Evolutionary conservation across 1,284 basidiomycete genomes (phyloP), one percentile per base, ranked within the genome.

Genomic region (Butyriboletus appendiculatus): DNA sequence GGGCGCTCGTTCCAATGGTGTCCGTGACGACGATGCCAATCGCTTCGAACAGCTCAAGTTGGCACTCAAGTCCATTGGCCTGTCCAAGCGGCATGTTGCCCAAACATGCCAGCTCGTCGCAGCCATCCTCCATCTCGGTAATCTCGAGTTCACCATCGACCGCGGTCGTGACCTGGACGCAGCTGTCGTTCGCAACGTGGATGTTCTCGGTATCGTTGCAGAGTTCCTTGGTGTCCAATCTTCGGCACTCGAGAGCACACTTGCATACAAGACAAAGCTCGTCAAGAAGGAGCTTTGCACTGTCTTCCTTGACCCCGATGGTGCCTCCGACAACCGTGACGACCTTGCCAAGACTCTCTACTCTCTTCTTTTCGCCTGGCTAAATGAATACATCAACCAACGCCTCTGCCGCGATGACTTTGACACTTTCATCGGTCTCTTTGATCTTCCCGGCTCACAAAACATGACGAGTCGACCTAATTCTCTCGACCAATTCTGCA

Each of bases 341-440:
- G 93, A 96, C 67, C 86, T 98, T 37, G 93, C 95, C 16, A 90
- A 94, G 68, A 90, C 91, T 0, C 82, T 98, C 0, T 98, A 99
- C 70, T 94, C 93, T 11, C 83, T 99, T 3, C 82, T 99, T 16
- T 99, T 99, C 67, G 87, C 93, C 1, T 99, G 96, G 97, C 75
- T 98, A 62, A 97, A 96, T 68, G 96, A 99, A 71, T 85, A 94
- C 67, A 88, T 99, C 76, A 98, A 99, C 71, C 88, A 96, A 64
- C 91, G 90, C 50, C 84, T 98, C 24, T 96, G 93, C 76, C 85
- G 86, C 38, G 94, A 97, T 44, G 92, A 96, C 65, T 97, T 94
- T 62, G 77, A 82, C 14, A 92, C 92, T 2, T 98, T 96, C 75
- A 90, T 99, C 62, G 92, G 94, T n/a, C 78, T 99, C 38, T 88